Percentiles rank a stretch among this genome's conserved stretches.
phyloP scores from a whole-genome alignment of 2,329 filamentous ascomycete species.

The Lasiodiplodia hormozganensis region DNA sequence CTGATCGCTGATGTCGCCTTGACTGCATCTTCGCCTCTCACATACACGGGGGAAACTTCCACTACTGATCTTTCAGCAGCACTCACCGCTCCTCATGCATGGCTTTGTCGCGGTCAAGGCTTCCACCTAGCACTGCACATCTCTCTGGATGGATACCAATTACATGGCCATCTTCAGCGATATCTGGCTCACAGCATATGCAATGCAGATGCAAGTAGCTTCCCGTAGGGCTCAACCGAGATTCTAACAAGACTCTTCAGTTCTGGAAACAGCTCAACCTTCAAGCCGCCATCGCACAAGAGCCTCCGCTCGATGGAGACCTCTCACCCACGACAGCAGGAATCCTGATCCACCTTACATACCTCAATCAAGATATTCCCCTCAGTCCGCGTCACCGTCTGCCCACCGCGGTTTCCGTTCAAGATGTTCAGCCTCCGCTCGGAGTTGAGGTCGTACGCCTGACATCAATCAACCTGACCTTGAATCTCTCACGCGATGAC shows the following conservation, averaged over 20 bases:
- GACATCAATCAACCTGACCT: conserved; percentile 38
- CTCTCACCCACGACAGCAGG: neutral
- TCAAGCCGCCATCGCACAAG: conserved; percentile 33
- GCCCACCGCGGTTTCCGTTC: conserved; percentile 35
- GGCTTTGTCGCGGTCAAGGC: conserved; percentile 45
- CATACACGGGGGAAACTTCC: neutral
- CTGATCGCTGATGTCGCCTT: conserved; percentile 31
- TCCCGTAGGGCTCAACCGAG: neutral
- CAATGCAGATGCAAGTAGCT: conserved; percentile 33
- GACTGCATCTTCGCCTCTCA: neutral
- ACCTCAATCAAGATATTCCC: conserved; percentile 29
- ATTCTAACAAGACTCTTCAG: conserved; percentile 34
- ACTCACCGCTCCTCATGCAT: conserved; percentile 39
- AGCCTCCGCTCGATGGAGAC: conserved; percentile 1
- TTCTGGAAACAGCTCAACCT: conserved; percentile 46
- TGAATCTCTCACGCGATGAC: conserved; percentile 32
- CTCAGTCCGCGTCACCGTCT: conserved; percentile 35
- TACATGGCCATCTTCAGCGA: conserved; percentile 34
- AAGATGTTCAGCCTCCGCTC: conserved; percentile 42
- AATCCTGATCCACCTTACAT: conserved; percentile 37
- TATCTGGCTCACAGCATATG: conserved; percentile 37
- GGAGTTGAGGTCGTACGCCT: conserved; percentile 37
- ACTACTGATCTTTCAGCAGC: conserved; percentile 33
- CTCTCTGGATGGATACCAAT: conserved; percentile 37
- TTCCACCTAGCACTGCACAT: conserved; percentile 42